Evolutionary conservation across 179 eudicot genomes (phyloP).

Genomic region (Amaranthus tricolor): DNA sequence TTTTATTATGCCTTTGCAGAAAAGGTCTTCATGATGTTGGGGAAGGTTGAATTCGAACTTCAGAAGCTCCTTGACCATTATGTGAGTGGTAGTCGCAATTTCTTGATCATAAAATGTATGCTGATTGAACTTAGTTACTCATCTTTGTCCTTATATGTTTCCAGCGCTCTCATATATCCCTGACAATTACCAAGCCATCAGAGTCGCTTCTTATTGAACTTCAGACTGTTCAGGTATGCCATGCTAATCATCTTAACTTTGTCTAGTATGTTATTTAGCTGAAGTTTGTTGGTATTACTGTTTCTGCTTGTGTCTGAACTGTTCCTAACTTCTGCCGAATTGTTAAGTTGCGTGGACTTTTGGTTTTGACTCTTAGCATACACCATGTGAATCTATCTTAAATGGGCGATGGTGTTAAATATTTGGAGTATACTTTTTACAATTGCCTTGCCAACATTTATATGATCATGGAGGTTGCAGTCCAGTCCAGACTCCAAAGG

Average conservation of each 20-base stretch:
- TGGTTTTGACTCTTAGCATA: not conserved
- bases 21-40: slow-evolving; percentile 67
- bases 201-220: slow-evolving; percentile 93
- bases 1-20: slow-evolving; percentile 44
- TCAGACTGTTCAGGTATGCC: slow-evolving; percentile 89
- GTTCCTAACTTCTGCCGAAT: not conserved
- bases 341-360: not conserved
- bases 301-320: not conserved
- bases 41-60: slow-evolving; percentile 78
- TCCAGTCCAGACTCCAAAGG: too few species aligned
- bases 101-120: not conserved
- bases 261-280: not conserved
- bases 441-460: not conserved
- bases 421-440: not conserved
- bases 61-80: slow-evolving; percentile 85
- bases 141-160: slow-evolving; percentile 21
- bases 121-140: slow-evolving; percentile 8
- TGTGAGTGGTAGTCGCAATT: slow-evolving; percentile 51
- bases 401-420: not conserved
- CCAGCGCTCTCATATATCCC: slow-evolving; percentile 79
- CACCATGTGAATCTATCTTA: not conserved
- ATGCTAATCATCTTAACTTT: slow-evolving; percentile 2
- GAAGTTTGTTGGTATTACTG: not conserved
- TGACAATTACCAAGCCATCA: slow-evolving; percentile 87
- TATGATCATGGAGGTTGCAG: not conserved